A percentile compares a stretch with the other conserved stretches of the same genome.
Evolutionary conservation across 163 green algal genomes (phyloP).

Genomic region (Scenedesmus sp.): DNA sequence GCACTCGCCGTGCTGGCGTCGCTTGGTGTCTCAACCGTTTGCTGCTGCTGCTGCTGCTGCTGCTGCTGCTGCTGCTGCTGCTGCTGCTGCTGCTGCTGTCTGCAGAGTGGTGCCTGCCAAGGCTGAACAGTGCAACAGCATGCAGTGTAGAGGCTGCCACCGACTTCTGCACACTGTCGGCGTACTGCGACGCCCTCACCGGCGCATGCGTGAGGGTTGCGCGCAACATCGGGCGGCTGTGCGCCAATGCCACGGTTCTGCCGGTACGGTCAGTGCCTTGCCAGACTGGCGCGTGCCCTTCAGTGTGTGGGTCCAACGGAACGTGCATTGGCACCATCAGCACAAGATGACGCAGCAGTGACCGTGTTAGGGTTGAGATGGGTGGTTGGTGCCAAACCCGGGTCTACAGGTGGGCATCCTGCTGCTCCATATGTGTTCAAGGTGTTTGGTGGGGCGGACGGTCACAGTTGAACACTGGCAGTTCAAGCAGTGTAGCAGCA

Average conservation of each 20-base stretch:
- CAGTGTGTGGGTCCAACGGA: neutral
- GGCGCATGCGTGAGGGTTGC: neutral
- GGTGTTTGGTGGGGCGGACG: too few species aligned
- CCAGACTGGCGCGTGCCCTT: neutral
- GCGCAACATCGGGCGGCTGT: neutral
- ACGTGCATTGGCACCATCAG: neutral
- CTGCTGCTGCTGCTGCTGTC: neutral
- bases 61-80: neutral
- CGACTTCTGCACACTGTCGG: neutral
- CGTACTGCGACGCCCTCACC: neutral
- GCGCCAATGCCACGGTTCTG: neutral
- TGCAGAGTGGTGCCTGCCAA: conserved; percentile 4
- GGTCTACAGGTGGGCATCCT: too few species aligned
- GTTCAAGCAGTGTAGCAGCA: too few species aligned
- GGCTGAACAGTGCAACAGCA: neutral
- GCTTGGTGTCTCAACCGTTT: too few species aligned
- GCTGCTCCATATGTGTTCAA: too few species aligned
- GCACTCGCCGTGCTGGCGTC: too few species aligned
- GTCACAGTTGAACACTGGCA: too few species aligned
- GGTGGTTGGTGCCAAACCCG: too few species aligned
- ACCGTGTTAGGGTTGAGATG: too few species aligned
- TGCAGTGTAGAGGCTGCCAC: neutral
- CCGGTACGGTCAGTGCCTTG: neutral
- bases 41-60: too few species aligned
- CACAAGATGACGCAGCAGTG: neutral